Base-by-base conservation (phyloP, 2,329 filamentous ascomycete genomes). In the Pseudocercospora eumusae region DNA sequence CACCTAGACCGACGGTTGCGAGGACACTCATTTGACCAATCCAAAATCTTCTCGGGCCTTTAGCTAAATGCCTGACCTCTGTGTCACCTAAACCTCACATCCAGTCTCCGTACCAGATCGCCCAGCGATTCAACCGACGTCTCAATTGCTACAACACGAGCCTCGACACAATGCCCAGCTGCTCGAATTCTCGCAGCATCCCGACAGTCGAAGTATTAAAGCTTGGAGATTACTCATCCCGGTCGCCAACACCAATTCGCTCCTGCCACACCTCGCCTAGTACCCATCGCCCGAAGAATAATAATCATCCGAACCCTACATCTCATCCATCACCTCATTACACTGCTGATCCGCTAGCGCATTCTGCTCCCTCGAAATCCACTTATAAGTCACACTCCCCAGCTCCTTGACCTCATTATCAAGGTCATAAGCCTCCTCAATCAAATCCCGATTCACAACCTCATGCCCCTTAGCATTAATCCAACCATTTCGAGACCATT, bases 401-500 rank as follows among this genome's bases (percentile, higher is more conserved):
- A 61, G 25, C 20, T 52, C 58, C 5, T 25, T 18, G 4, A 57
- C 15, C 27, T 33, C 6, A 49, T 58, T 23, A 36, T 63, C 36
- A 42, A 63, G 21, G 10, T 9, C n/a, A 13, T 3, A 45, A 18
- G 61, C 64, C 33, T 61, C 13, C 13, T 54, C 15, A 18, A 65
- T 61, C 40, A 63, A 31, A 25, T 63, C 61, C 9, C 23, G 15
- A 33, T 65, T 63, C 6, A 44, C 55, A 13, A 65, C 61, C 2
- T 28, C 18, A 18, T 33, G 27, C 21, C 64, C 64, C 2, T 13
- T 10, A 3, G 57, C 40, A 23, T 63, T 65, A 8, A 18, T 52
- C 58, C 58, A 65, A 7, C 56, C 61, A 31, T 61, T 65, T 1
- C 23, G 7, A 3, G n/a, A 15, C 64, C 61, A 63, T 13, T 54